These are phyloP conservation scores for Fusarium sarcochroum DNA, from an alignment of 2,329 filamentous ascomycete genomes.

Conservation along the genomic window DNA sequence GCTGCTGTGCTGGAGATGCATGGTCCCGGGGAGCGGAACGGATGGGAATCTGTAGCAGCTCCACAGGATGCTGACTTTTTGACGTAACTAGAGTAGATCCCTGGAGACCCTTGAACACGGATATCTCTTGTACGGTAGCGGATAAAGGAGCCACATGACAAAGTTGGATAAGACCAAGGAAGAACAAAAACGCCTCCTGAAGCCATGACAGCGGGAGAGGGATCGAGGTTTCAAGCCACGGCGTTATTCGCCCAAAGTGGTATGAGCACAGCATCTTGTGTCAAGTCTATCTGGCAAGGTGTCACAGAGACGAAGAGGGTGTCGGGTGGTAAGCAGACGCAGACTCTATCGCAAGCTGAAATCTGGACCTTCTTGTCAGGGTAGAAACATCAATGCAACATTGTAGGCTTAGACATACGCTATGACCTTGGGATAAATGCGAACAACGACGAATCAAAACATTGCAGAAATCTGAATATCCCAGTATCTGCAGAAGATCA, in stretches of 20 bases:
- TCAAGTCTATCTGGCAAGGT: slow-evolving; percentile 19
- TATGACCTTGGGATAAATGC: neutral
- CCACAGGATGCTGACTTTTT: neutral
- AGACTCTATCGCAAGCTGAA: neutral
- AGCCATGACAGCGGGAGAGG: slow-evolving; percentile 26
- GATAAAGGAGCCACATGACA: no score
- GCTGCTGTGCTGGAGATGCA: neutral
- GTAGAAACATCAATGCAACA: neutral
- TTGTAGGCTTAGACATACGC: slow-evolving; percentile 1
- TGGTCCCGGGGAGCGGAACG: slow-evolving; percentile 12
- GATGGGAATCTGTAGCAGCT: slow-evolving; percentile 13
- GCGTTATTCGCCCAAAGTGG: slow-evolving; percentile 16
- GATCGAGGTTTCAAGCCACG: slow-evolving; percentile 25
- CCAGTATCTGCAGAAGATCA: slow-evolving; percentile 6
- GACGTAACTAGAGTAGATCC: neutral
- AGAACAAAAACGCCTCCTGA: slow-evolving; percentile 11
- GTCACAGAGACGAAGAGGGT: slow-evolving; percentile 4
- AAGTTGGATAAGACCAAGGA: neutral
- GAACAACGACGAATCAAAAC: slow-evolving; percentile 9
- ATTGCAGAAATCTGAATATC: neutral
- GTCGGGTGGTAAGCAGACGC: no score
- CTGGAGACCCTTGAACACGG: neutral
- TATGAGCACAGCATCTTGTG: slow-evolving; percentile 25
- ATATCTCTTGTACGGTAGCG: no score
- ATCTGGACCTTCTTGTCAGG: neutral